phyloP scores from a whole-genome alignment of 441 rosid species.

The Theobroma grandiflorum region DNA sequence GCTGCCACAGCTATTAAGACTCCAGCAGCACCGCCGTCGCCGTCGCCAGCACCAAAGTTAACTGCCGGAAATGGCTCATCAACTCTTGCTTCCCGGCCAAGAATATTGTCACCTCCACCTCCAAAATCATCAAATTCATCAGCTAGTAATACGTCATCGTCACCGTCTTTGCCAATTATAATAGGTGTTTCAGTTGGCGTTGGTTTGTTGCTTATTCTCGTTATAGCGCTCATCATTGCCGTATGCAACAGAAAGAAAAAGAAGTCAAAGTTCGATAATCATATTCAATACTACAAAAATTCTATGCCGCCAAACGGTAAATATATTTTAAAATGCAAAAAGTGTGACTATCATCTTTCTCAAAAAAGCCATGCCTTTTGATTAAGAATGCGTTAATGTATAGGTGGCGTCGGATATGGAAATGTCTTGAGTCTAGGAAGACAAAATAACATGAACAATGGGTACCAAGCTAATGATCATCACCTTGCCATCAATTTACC shows the following conservation, averaged over 20 bases:
- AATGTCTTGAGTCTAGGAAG: slow-evolving; percentile 33
- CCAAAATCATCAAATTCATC: slow-evolving; percentile 22
- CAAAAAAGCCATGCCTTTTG: background rate
- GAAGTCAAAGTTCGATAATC: slow-evolving; percentile 38
- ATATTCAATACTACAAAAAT: slow-evolving; percentile 52
- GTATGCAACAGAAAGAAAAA: slow-evolving; percentile 58
- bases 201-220: slow-evolving; percentile 47
- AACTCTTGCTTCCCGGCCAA: slow-evolving; percentile 30
- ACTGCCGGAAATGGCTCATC: slow-evolving; percentile 8
- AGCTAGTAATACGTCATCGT: background rate
- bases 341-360: background rate
- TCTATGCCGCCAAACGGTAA: slow-evolving; percentile 21
- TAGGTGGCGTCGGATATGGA: slow-evolving; percentile 47
- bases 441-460: slow-evolving; percentile 29
- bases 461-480: slow-evolving; percentile 36
- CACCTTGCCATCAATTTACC: slow-evolving; percentile 33
- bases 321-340: background rate
- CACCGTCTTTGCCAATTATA: slow-evolving; percentile 35
- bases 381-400: slow-evolving; percentile 8
- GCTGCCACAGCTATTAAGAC: slow-evolving; percentile 20
- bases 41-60: slow-evolving; percentile 26
- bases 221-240: slow-evolving; percentile 38
- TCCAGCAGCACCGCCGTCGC: slow-evolving; percentile 40
- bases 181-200: slow-evolving; percentile 59
- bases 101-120: slow-evolving; percentile 34